Base-by-base conservation (phyloP, 1,284 basidiomycete species). In the Hortiboletus rubellus region DNA sequence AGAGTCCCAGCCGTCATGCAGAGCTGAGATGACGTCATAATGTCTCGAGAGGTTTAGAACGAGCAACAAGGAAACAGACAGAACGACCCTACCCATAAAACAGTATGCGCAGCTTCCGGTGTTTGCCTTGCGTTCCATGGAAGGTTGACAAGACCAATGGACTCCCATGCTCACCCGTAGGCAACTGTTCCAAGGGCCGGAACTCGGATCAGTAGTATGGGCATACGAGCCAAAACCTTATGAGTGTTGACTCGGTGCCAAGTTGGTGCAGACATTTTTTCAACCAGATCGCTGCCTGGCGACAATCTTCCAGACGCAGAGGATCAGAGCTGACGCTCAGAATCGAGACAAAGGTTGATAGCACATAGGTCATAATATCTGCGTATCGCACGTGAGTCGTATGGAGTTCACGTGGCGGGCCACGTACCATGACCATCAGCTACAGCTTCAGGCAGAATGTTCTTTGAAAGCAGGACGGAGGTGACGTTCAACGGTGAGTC, bases 21-120 rank as follows among this genome's bases (percentile, higher is more conserved):
- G 86, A 1, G 92, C 93, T 1, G 89, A 79, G 47, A 97, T 93
- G 27, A 97, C 92, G 66, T 98, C 95, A 74, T 97, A 98, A 70
- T 98, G 94, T 3, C 89, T 92, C 54, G 24, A 42, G 45, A 33
- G 14, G n/a, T 37, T 60, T 1, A 60, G 41, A 52, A 17, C 22
- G 34, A 24, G 36, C 24, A 60, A 22, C 15, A 40, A 3, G 38
- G 38, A 31, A 33, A 45, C 0, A 6, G n/a, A 9, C 8, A 12
- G 22, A 3, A 0, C 9, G 17, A 40, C 52, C 74, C 36, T 65
- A 88, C 81, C 93, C 95, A 64, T 97, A 98, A 72, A 96, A 95
- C 14, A 97, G 77, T 8, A 97, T 79, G 4, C 94, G 81, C 40
- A 79, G 86, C 52, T 84, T 84, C 6, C 82, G 80, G 38, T 79